Base-by-base conservation (phyloP, 257 asterid genomes). In the Solanum dulcamara region DNA sequence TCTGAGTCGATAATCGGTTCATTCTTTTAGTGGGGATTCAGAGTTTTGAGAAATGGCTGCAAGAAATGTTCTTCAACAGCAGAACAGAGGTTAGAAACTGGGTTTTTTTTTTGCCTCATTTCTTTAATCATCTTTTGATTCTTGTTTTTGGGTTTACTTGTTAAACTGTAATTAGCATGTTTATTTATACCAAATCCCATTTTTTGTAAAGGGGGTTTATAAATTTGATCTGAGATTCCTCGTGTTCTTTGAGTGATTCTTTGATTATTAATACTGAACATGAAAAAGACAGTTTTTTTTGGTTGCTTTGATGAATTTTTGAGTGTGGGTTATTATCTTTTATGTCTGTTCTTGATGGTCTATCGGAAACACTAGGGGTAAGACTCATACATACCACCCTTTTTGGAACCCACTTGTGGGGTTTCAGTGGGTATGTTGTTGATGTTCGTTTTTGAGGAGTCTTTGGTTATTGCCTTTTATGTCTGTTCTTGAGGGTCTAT, bases 41-140 rank as follows among this genome's bases (percentile, higher is more conserved):
- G 20, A 14, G 2, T 64, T 26, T 55, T 59, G 35, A 14, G 72
- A 70, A 85, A 95, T 95, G 98, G 97, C 92, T 85, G 90, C 98
- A 75, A 93, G 96, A 85, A 84, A 84, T 10, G 88, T 80, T 53
- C 79, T 87, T 88, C 97, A 92, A 85, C 94, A 91, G 50, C 96
- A 93, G 62, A 91, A 90, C 86, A 89, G 93, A 92, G 98, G 98
- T 74, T 42, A 74, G 22, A 11, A 40, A 2, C 35, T 71, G 32
- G 20, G n/a, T n/a, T n/a, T 8, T 44, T 95, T 86, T 72, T 59
- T 20, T 28, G 4, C 18, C 37, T 17, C n/a, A 53, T 22, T 64
- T 26, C 11, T 4, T 10, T 7, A 53, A n/a, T 5, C 20, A 13
- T 68, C 2, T 44, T 10, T 68, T 14, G 0, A 22, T 68, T 33